phyloP scores from a whole-genome alignment of 2,329 filamentous ascomycete genomes.

The Geosmithia flava region DNA sequence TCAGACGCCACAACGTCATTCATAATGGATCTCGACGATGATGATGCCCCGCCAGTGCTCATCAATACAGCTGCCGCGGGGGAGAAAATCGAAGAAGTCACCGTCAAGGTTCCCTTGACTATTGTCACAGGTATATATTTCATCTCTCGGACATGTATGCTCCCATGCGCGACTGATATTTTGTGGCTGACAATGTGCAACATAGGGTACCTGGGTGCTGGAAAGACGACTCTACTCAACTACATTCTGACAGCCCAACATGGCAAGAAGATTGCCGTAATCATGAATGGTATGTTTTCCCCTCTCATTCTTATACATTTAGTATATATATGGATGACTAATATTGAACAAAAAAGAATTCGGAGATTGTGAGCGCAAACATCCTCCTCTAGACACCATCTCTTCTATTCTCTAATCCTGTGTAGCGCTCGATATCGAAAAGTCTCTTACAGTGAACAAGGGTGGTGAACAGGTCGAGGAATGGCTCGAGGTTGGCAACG shows the following conservation, averaged over 20 bases:
- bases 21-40: conserved; percentile 46
- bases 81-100: conserved; percentile 32
- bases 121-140: conserved; percentile 61
- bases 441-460: conserved; percentile 82
- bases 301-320: neutral
- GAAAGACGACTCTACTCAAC: conserved; percentile 90
- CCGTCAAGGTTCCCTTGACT: conserved; percentile 66
- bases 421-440: conserved; percentile 83
- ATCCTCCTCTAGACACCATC: neutral
- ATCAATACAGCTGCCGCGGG: conserved; percentile 29
- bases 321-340: neutral
- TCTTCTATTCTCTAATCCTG: neutral
- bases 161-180: neutral
- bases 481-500: conserved; percentile 93
- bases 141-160: neutral
- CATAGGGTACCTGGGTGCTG: conserved; percentile 81
- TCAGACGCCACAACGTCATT: neutral
- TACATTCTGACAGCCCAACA: conserved; percentile 92
- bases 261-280: conserved; percentile 96
- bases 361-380: conserved; percentile 53
- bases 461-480: conserved; percentile 75
- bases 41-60: conserved; percentile 55
- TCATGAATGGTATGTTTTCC: conserved; percentile 60
- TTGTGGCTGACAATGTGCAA: neutral
- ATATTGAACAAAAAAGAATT: conserved; percentile 44